phyloP scores from a whole-genome alignment of 768 basidiomycete species.

The Gloeophyllum trabeum region DNA sequence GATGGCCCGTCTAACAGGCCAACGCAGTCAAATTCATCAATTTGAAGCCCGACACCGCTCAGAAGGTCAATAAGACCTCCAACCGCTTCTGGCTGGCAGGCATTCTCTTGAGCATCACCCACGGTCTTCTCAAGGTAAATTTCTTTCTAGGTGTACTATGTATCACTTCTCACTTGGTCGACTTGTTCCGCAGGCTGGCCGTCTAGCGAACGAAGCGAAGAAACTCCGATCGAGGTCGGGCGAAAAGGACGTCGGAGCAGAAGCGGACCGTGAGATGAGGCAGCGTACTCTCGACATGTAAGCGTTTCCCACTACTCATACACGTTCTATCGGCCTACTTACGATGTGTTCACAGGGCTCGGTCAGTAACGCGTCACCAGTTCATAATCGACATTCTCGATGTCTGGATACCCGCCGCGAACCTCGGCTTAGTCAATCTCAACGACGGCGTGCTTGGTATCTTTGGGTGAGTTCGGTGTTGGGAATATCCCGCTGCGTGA shows the following conservation, averaged over 20 bases:
- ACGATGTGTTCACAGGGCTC: constrained; percentile 30
- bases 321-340: constrained; percentile 5
- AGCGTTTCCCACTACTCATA: constrained; percentile 13
- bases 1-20: constrained; percentile 27
- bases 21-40: constrained; percentile 55
- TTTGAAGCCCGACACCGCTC: constrained; percentile 47
- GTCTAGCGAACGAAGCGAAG: constrained; percentile 51
- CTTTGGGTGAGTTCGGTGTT: constrained; percentile 73
- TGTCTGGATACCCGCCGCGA: constrained; percentile 82
- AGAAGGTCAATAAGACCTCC: constrained; percentile 49
- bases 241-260: constrained; percentile 60
- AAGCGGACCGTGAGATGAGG: constrained; percentile 54
- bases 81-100: constrained; percentile 87
- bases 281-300: constrained; percentile 46
- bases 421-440: constrained; percentile 59
- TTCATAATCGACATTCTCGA: constrained; percentile 80
- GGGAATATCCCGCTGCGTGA: too few species aligned
- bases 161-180: not conserved
- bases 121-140: constrained; percentile 56
- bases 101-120: constrained; percentile 68
- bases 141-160: too few species aligned
- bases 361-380: constrained; percentile 61
- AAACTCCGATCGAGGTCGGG: constrained; percentile 32
- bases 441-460: constrained; percentile 83
- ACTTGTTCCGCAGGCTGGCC: constrained; percentile 30